These are phyloP conservation scores for Eimeria necatrix DNA, from an alignment of 169 alveolate species.

Conservation along the genomic window DNA sequence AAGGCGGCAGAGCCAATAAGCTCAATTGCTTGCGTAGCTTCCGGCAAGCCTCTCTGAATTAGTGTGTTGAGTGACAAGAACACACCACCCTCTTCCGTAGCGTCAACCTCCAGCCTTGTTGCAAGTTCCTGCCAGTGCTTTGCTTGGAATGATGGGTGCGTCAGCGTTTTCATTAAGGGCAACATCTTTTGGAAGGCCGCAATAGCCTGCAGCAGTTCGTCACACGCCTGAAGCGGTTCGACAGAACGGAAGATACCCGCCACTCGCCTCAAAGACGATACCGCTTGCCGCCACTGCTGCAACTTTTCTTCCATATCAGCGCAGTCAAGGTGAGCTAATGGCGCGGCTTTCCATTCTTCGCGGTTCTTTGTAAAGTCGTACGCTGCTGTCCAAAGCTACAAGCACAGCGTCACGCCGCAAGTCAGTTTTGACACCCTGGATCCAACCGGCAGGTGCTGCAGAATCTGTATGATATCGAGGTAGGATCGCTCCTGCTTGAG, in stretches of 20 bases:
- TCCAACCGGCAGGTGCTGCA: too few relatives aligned
- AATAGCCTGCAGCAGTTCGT: slow-evolving; percentile 64
- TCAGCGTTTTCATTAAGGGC: slow-evolving; percentile 50
- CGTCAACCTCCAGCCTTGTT: slow-evolving; percentile 10
- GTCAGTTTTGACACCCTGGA: neutral
- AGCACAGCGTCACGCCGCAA: neutral
- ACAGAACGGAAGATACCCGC: slow-evolving; percentile 66
- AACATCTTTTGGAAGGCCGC: slow-evolving; percentile 61
- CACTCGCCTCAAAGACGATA: slow-evolving; percentile 43
- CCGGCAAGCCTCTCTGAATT: slow-evolving; percentile 82
- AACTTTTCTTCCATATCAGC: slow-evolving; percentile 58
- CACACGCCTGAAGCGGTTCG: slow-evolving; percentile 69
- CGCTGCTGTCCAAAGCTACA: slow-evolving; percentile 75
- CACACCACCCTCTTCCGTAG: slow-evolving; percentile 19
- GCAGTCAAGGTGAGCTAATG: slow-evolving; percentile 34
- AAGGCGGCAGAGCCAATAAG: slow-evolving; percentile 82
- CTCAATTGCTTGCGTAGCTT: slow-evolving; percentile 81
- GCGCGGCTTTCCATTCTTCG: slow-evolving; percentile 31
- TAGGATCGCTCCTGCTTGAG: too few relatives aligned
- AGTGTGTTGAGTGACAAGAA: slow-evolving; percentile 80
- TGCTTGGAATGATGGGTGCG: slow-evolving; percentile 62
- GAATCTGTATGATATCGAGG: too few relatives aligned
- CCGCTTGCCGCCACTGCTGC: slow-evolving; percentile 74
- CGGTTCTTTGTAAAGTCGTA: slow-evolving; percentile 4
- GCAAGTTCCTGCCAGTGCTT: slow-evolving; percentile 71